Conservation (phyloP, 2,329 filamentous ascomycete species). For the Pestalotiopsis sp. region DNA sequence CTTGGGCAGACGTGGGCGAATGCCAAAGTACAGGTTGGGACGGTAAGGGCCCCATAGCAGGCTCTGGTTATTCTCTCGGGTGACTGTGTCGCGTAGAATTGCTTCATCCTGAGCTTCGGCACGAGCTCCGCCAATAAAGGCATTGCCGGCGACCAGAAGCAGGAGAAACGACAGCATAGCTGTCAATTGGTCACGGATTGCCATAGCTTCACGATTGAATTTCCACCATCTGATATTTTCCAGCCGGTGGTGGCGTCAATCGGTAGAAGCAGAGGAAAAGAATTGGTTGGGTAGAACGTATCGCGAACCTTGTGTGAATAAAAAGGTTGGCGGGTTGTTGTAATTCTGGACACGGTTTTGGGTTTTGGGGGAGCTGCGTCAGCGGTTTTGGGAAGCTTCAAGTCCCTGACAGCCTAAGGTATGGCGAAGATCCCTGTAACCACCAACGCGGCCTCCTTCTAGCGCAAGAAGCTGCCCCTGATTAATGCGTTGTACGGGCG, state of each 20-base stretch:
- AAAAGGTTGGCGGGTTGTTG: not conserved
- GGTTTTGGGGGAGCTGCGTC: constrained; percentile 5
- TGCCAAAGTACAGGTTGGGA: constrained; percentile 91
- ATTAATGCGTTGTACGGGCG: not conserved
- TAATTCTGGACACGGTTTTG: constrained; percentile 12
- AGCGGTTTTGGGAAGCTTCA: not conserved
- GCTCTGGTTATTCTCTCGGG: constrained; percentile 70
- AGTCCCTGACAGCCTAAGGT: not conserved
- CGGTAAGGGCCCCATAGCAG: constrained; percentile 95
- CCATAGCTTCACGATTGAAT: constrained; percentile 21
- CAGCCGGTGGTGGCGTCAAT: not conserved
- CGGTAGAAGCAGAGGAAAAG: not conserved
- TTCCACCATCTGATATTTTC: not conserved
- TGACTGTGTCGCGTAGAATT: constrained; percentile 48
- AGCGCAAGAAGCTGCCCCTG: not conserved
- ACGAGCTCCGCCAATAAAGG: constrained; percentile 11
- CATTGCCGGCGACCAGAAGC: constrained; percentile 16
- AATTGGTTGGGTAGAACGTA: not conserved
- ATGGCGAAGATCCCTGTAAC: not conserved
- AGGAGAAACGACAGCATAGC: constrained; percentile 30
- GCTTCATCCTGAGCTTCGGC: constrained; percentile 30
- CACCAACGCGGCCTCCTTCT: not conserved
- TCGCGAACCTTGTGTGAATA: not conserved
- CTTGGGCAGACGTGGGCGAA: constrained; percentile 78
- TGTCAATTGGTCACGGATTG: constrained; percentile 28